phyloP scores from a whole-genome alignment of 805 yeast genomes.

The Metschnikowia cubensis region DNA sequence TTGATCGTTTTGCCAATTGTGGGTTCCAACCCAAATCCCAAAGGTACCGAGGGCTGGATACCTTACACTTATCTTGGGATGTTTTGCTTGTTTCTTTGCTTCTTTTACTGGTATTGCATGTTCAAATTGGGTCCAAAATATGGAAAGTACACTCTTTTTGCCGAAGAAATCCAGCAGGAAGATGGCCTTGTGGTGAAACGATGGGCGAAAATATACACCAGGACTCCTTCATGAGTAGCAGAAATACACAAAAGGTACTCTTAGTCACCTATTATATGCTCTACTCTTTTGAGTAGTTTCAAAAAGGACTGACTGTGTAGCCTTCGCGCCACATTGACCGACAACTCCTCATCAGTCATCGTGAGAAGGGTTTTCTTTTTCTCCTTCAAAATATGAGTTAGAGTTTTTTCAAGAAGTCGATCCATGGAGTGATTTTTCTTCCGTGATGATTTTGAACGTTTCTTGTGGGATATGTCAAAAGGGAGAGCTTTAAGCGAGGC shows the following conservation, averaged over 20 bases:
- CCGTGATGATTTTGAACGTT: slow-evolving; percentile 1
- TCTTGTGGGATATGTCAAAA: slow-evolving; percentile 1
- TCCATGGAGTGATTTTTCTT: slow-evolving; percentile 2
- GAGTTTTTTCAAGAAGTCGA: slow-evolving; percentile 6
- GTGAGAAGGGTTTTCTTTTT: slow-evolving; percentile 5
- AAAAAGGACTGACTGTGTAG: slow-evolving; percentile 12
- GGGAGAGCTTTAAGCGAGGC: slow-evolving; percentile 7
- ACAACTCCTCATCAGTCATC: slow-evolving; percentile 13
- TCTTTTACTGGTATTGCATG: slow-evolving; percentile 52
- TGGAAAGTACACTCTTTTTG: slow-evolving; percentile 43
- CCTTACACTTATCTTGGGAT: slow-evolving; percentile 48
- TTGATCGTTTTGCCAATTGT: slow-evolving; percentile 49
- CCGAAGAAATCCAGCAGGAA: slow-evolving; percentile 37
- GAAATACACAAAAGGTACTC: neutral
- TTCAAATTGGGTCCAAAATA: slow-evolving; percentile 47
- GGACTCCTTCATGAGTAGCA: neutral
- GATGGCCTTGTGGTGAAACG: slow-evolving; percentile 58
- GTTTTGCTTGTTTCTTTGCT: slow-evolving; percentile 39
- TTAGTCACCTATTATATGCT: slow-evolving; percentile 7
- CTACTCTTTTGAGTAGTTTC: slow-evolving; percentile 14
- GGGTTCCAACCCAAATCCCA: slow-evolving; percentile 36
- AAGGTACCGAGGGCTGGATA: slow-evolving; percentile 41
- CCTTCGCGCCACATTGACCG: slow-evolving; percentile 12
- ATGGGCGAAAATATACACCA: slow-evolving; percentile 44
- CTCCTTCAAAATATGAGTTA: slow-evolving; percentile 6